These are phyloP conservation scores for Candida ponderosae DNA, from an alignment of 805 yeast genomes.

Conservation along the genomic window DNA sequence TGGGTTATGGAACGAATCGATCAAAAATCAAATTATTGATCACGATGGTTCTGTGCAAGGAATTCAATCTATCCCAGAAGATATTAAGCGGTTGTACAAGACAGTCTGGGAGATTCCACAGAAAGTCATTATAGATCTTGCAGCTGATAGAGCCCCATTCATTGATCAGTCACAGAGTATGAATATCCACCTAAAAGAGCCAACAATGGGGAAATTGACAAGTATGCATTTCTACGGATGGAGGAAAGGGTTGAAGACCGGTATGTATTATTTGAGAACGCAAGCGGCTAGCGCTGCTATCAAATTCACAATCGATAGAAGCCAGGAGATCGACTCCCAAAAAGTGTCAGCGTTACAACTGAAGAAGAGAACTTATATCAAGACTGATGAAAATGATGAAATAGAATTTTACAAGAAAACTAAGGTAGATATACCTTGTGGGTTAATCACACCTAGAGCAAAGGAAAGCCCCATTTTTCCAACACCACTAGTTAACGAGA, in stretches of 20 bases:
- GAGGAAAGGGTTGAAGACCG: constrained; percentile 95
- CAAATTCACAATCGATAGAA: constrained; percentile 70
- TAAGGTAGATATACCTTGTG: no score
- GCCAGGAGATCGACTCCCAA: constrained; percentile 32
- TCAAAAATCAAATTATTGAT: constrained; percentile 70
- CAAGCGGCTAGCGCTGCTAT: constrained; percentile 96
- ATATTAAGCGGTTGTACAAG: constrained; percentile 70
- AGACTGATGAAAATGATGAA: constrained; percentile 75
- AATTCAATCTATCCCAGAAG: constrained; percentile 65
- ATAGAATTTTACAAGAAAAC: no score
- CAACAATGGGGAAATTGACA: constrained; percentile 92
- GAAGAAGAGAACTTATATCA: no score
- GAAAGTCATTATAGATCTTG: constrained; percentile 75
- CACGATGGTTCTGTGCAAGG: constrained; percentile 82
- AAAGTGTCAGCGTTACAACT: no score
- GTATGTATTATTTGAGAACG: constrained; percentile 93
- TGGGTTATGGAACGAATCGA: constrained; percentile 74
- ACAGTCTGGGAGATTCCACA: constrained; percentile 98
- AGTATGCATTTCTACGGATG: constrained; percentile 97
- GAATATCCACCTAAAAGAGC: constrained; percentile 76
- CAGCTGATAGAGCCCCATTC: constrained; percentile 75
- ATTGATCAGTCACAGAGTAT: constrained; percentile 89
- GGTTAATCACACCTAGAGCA: no score
- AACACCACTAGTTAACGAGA: background rate
- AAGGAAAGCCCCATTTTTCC: no score